Evolutionary conservation across 2,329 filamentous ascomycete species (phyloP), one percentile per base, ranked within the genome.

Genomic region (Berkeleyomyces rouxiae): DNA sequence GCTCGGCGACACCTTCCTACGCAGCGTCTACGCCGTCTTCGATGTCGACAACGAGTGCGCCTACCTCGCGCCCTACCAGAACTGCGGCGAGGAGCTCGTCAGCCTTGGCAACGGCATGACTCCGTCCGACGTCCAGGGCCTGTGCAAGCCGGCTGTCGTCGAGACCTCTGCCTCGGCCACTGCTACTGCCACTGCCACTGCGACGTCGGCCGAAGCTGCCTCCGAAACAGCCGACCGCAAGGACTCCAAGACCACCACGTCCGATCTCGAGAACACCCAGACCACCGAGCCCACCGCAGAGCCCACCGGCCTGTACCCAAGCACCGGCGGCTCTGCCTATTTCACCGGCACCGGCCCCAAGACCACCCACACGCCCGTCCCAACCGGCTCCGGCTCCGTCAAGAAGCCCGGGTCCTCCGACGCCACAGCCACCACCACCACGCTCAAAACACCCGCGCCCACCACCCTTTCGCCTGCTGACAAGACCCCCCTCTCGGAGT

Each of bases 1-100:
- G n/a, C 70, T 81, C 9, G 79, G 79, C 6, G 79, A 81, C 66
- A 80, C 78, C 0, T 78, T 82, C 69, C 65, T 81, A 65, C 74
- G 79, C 37, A 79, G 76, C 9, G 78, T 77, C 3, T 82, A 81
- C 66, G 73, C 74, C 59, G 77, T 81, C 61, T 80, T 81, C 61
- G 79, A 82, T 66, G 74, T 79, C 63, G 76, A 78, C 51, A 73
- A 74, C 63, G 70, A 78, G 67, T 71, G 71, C 31, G 72, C 79
- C 39, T 79, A 78, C 71, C 70, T 82, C 65, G 75, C 78, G 1
- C 78, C 77, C 63, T 80, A 80, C 64, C 66, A 69, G 40, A 79
- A 80, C 71, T 81, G 79, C 68, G 78, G 77, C 65, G 61, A 68
- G 10, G 61, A 63, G 6, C 58, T 68, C 51, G 39, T 61, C 31